Base-by-base conservation (phyloP, 208 protist genomes). In the Crithidia brevicula region DNA sequence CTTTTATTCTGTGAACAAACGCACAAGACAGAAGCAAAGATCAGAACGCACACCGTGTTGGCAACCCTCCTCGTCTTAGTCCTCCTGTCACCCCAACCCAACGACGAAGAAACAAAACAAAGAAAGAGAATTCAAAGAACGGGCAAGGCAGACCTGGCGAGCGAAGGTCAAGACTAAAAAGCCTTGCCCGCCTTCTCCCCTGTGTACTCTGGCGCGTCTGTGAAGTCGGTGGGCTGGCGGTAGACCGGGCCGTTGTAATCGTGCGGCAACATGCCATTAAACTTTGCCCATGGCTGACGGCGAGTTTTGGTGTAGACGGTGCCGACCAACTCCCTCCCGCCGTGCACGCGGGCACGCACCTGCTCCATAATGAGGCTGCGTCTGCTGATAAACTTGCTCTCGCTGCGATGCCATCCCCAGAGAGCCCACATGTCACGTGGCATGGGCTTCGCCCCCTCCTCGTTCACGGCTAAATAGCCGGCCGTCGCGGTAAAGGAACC, bases 371-470 rank as follows among this genome's bases (percentile, higher is more conserved):
- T 82, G 67, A 89, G 72, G 11, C 72, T 63, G 20, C 78, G 54
- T 1, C 89, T 78, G 51, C 86, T 94, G 46, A 88, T 72, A 67
- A 93, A 95, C 79, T 97, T 97, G 36, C 77, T 28, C 68, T 97
- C 92, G 43, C 73, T 85, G 25, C 82, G 75, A 63, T 95, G 86
- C 90, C 92, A 97, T 23, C 92, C 92, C 86, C 89, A 95, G 1
- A 94, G 33, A 1, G 89, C 89, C 83, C 86, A 97, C 89, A 95
- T 94, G 67, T 97, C 88, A 11, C 79, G 62, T 23, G 92, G 92
- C 85, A 93, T 94, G 18, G 88, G 86, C 25, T 67, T 77, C 27
- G 92, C 92, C 7, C 88, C 89, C 61, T 97, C 92, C 60, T 89
- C 89, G 36, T 89, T 91, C 23, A 92, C 81, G 3, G 89, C 90